Evolutionary conservation across 192 early-diverging fungal genomes (phyloP).

Genomic region (Backusella mclennaniae): DNA sequence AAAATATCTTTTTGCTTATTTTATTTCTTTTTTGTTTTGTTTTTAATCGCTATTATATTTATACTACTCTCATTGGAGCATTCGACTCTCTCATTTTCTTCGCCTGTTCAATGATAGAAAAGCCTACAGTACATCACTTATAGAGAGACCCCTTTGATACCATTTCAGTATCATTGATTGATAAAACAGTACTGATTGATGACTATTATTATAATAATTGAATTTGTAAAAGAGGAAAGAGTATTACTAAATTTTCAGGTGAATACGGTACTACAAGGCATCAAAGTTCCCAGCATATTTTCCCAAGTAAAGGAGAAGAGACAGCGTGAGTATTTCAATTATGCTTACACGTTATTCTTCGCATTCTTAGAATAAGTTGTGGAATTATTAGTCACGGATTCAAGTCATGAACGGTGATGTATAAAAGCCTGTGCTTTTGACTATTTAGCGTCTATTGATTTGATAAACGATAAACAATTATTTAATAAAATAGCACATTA

Average conservation of each 20-base stretch:
- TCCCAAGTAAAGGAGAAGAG: neutral
- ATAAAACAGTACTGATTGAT: neutral
- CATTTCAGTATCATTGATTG: neutral
- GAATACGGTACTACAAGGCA: neutral
- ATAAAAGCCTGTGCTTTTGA: neutral
- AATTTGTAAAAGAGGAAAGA: neutral
- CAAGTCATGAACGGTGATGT: neutral
- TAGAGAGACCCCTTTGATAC: neutral
- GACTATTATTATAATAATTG: neutral
- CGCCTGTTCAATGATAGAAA: too few species aligned
- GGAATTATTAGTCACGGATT: neutral
- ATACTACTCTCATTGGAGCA: too few species aligned
- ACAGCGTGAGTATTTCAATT: neutral
- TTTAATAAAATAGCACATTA: too few species aligned
- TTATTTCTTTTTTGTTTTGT: too few species aligned
- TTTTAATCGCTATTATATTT: too few species aligned
- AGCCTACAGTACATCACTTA: neutral
- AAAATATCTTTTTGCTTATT: too few species aligned
- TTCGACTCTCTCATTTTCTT: too few species aligned
- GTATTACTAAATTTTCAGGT: neutral
- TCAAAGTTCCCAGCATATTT: neutral
- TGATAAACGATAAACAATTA: too few species aligned
- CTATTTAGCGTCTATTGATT: too few species aligned
- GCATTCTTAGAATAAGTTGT: neutral
- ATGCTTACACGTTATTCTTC: neutral